phyloP scores from a whole-genome alignment of 208 protist species.

The Entamoeba dispar region DNA sequence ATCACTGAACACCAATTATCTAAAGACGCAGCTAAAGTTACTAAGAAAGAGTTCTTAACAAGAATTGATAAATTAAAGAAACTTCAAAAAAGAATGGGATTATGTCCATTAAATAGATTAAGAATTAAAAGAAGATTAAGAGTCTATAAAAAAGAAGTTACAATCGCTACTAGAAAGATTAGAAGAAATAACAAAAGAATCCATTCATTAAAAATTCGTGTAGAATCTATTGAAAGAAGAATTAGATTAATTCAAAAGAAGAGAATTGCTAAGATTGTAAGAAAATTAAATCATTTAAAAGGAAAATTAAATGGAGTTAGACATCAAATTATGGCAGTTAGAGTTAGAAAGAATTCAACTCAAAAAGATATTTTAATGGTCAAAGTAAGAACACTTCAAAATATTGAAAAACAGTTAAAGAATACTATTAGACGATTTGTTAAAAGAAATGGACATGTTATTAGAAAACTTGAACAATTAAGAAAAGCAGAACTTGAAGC shows the following conservation, averaged over 20 bases:
- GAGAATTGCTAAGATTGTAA: background rate
- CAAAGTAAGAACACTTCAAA: background rate
- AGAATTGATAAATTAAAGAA: background rate
- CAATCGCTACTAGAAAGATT: background rate
- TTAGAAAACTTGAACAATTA: background rate
- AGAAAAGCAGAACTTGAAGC: background rate
- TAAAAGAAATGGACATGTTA: background rate
- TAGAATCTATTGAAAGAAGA: background rate
- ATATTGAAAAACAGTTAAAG: background rate
- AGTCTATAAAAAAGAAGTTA: background rate
- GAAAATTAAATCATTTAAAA: background rate
- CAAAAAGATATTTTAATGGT: background rate
- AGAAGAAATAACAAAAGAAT: background rate
- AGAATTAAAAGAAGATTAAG: background rate
- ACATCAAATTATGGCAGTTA: background rate
- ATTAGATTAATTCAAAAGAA: background rate
- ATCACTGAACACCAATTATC: background rate
- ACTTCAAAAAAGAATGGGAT: background rate
- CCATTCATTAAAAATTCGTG: background rate
- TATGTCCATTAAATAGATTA: background rate
- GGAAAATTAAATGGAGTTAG: background rate
- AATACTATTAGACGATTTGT: background rate
- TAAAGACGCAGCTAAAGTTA: background rate
- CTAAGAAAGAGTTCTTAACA: background rate
- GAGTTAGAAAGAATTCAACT: background rate